Evolutionary conservation across 1,284 basidiomycete genomes (phyloP), one percentile per base, ranked within the genome.

Genomic region (Heterobasidion irregulare): DNA sequence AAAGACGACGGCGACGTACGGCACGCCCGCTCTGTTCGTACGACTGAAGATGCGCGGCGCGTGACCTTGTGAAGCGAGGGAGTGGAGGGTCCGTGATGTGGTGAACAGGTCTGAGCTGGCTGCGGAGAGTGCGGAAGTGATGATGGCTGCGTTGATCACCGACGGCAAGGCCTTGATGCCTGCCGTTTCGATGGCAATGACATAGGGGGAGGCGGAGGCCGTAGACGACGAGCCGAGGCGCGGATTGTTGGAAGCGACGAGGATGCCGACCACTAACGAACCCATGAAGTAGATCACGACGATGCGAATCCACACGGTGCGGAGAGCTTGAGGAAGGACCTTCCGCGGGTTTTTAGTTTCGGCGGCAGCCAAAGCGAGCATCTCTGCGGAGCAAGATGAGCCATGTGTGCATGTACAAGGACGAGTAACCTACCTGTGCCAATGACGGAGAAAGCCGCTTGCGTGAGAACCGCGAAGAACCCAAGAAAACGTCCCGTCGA

Each of bases 51-150:
- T 68, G 48, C 66, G 77, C 0, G 93, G 93, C 0, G 91, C 92
- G 63, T 92, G 89, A 0, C 87, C 84, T 16, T 83, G 75, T 6
- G 79, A 68, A 13, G 93, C 83, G 56, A 97, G 75, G 44, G 89
- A 88, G 67, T 94, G 93, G 13, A 94, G 74, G 1, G 88, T 88
- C 52, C 92, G 82, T 16, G 87, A 91, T 54, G 84, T 84, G 1
- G 85, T 86, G 70, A 92, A 96, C 53, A 95, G 68, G 64, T 94
- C 86, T 60, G 86, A 89, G 43, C 84, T 89, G 2, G 88, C 90
- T 6, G 93, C 91, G 6, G 89, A 93, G 80, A 89, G 90, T 1
- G 93, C 93, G 1, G 90, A 90, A 32, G 86, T 89, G 55, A 95
- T 71, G 34, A 96, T 77, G 65, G 82, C 84, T 7, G 93, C 92